Evolutionary conservation across 441 rosid species (phyloP).

Genomic region (Pelargonium exstipulatum): DNA sequence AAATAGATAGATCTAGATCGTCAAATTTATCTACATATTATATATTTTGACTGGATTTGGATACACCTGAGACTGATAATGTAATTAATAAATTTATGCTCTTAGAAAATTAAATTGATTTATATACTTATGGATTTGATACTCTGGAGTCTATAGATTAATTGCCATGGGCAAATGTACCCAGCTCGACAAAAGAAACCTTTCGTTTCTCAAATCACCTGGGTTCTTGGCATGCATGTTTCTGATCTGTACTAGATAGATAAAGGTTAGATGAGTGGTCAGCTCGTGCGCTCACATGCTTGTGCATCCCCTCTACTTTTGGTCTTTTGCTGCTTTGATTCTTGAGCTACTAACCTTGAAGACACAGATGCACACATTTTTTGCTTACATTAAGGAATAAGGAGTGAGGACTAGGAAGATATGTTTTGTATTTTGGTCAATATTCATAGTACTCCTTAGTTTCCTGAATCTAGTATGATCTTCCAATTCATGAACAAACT

Average conservation of each 20-base stretch:
- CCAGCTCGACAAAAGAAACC: not conserved
- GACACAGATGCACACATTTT: not conserved
- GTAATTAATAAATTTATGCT: too few species aligned
- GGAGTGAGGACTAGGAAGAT: too few species aligned
- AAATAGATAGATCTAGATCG: too few species aligned
- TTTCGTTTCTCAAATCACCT: not conserved
- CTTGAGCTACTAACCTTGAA: not conserved
- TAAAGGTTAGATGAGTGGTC: not conserved
- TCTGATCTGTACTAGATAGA: not conserved
- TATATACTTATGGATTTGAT: too few species aligned
- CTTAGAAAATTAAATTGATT: too few species aligned
- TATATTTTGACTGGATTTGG: too few species aligned
- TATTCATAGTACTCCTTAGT: not conserved
- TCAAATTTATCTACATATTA: too few species aligned
- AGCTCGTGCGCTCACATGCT: not conserved
- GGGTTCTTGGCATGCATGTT: too few species aligned
- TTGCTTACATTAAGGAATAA: not conserved
- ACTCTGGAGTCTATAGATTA: too few species aligned
- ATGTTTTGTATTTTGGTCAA: not conserved
- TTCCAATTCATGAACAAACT: too few species aligned
- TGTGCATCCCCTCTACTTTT: not conserved
- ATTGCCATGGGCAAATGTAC: not conserved
- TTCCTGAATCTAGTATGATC: not conserved
- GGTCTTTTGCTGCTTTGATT: not conserved
- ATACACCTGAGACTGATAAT: too few species aligned